Conservation (phyloP, 1,284 basidiomycete species). For the Marasmius sp. region DNA sequence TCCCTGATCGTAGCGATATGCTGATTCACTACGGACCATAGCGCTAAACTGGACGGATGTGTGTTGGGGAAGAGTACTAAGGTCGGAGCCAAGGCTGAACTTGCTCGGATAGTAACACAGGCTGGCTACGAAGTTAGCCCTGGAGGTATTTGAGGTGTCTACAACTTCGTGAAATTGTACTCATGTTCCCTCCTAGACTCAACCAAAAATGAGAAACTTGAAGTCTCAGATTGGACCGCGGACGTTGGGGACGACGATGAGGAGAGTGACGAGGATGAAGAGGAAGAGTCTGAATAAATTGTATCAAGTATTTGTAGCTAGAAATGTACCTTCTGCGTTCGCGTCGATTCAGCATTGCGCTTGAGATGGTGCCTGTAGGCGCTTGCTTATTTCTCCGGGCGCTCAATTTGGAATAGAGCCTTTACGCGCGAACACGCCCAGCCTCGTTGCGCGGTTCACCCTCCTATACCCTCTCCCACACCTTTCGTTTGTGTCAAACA, state of each 20-base stretch:
- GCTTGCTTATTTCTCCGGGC: too few relatives aligned
- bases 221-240: slow-evolving; percentile 60
- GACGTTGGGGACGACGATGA: slow-evolving; percentile 29
- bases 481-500: background rate
- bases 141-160: slow-evolving; percentile 48
- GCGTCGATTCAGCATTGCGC: too few relatives aligned
- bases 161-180: background rate
- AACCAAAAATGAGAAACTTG: slow-evolving; percentile 66
- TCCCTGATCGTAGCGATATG: background rate
- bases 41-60: slow-evolving; percentile 88
- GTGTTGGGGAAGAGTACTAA: slow-evolving; percentile 84
- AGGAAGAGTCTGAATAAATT: slow-evolving; percentile 15
- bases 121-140: slow-evolving; percentile 81
- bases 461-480: too few relatives aligned
- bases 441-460: too few relatives aligned
- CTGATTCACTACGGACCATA: slow-evolving; percentile 28
- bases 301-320: background rate
- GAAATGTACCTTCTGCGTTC: too few relatives aligned
- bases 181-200: slow-evolving; percentile 36
- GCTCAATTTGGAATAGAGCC: too few relatives aligned
- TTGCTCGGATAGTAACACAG: slow-evolving; percentile 86
- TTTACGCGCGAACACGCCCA: too few relatives aligned
- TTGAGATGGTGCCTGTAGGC: too few relatives aligned
- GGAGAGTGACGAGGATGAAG: slow-evolving; percentile 29
- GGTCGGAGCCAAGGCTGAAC: slow-evolving; percentile 77